These are phyloP conservation scores for Tephrocybe sp. DNA, from an alignment of 768 basidiomycete genomes.

Conservation along the genomic window DNA sequence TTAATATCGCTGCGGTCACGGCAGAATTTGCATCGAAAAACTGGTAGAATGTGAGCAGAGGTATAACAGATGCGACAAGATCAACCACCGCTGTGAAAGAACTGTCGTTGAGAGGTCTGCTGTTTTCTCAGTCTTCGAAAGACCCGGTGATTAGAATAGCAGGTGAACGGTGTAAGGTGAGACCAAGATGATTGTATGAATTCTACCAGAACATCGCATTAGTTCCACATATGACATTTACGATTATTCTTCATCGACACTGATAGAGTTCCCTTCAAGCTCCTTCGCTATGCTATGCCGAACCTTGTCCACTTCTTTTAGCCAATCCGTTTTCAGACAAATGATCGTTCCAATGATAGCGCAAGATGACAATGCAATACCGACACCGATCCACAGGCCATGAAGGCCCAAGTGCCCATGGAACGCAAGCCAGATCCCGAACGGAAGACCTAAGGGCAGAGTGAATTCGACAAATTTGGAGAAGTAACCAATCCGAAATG, in stretches of 20 bases:
- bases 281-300: no score
- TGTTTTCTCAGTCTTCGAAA: no score
- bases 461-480: neutral
- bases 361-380: neutral
- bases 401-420: neutral
- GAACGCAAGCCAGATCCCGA: conserved; percentile 2
- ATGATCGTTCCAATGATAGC: neutral
- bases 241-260: no score
- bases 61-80: conserved; percentile 66
- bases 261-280: no score
- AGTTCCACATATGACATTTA: no score
- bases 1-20: conserved; percentile 71
- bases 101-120: no score
- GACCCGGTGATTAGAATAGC: no score
- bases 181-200: no score
- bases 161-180: no score
- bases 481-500: conserved; percentile 14
- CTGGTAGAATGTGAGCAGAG: conserved; percentile 75
- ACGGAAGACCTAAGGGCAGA: conserved; percentile 1
- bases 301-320: no score
- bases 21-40: conserved; percentile 75
- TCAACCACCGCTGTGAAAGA: conserved; percentile 40
- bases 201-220: no score
- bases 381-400: neutral
- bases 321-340: conserved; percentile 1